A percentile compares a stretch with the other conserved stretches of the same genome.
Evolutionary conservation across 768 basidiomycete genomes (phyloP).

Genomic region (Podaxis carcinomalis): DNA sequence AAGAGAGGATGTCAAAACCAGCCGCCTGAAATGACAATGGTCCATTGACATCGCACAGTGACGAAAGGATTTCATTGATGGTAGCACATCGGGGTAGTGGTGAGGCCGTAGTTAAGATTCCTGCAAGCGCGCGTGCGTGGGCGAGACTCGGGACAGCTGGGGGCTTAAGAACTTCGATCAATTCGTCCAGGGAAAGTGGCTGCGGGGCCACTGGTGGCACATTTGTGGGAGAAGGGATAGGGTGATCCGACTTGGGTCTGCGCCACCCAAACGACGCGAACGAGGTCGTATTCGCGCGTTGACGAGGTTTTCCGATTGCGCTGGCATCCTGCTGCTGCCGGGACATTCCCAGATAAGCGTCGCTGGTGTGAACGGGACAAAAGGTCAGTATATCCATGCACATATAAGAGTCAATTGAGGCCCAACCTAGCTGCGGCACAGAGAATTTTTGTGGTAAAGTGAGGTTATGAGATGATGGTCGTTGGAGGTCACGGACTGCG

Average conservation of each 20-base stretch:
- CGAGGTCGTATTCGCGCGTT: constrained; percentile 11
- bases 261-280: constrained; percentile 11
- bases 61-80: constrained; percentile 57
- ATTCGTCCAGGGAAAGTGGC: constrained; percentile 26
- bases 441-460: not conserved
- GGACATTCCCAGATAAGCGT: constrained; percentile 5
- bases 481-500: not conserved
- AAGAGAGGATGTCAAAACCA: constrained; percentile 68
- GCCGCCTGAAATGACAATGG: constrained; percentile 58
- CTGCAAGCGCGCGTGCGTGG: constrained; percentile 60
- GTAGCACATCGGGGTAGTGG: constrained; percentile 49
- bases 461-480: not conserved
- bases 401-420: no score
- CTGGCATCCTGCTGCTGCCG: constrained; percentile 11
- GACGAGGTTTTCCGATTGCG: constrained; percentile 5
- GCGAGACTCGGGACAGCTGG: constrained; percentile 61
- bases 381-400: no score
- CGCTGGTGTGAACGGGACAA: no score
- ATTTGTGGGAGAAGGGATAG: not conserved
- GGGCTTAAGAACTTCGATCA: constrained; percentile 45
- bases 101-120: constrained; percentile 42
- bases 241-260: not conserved
- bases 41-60: constrained; percentile 50
- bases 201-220: not conserved
- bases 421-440: no score